Percentiles rank a stretch among this genome's conserved stretches.
Conservation (phyloP, 148 eudicot species). For the Vaccinium corymbosum region DNA sequence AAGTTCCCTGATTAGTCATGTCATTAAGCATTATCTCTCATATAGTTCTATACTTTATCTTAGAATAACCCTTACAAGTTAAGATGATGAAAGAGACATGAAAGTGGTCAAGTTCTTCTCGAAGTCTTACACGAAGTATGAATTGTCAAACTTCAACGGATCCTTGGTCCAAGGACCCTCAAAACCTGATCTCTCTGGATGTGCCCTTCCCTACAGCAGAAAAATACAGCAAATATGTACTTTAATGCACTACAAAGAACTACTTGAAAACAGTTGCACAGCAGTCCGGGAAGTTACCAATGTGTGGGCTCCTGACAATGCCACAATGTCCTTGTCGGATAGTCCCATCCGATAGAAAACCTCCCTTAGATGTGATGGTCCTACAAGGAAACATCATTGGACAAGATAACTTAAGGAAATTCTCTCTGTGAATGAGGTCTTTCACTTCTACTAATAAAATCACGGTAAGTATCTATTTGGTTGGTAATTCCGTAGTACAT, state of each 20-base stretch:
- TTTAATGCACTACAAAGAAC: background rate
- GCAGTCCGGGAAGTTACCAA: constrained; percentile 40
- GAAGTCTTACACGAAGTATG: constrained; percentile 63
- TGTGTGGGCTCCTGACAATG: constrained; percentile 88
- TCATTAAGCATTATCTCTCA: background rate
- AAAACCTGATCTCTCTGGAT: constrained; percentile 77
- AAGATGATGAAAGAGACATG: background rate
- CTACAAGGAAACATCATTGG: constrained; percentile 28
- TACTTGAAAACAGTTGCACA: background rate
- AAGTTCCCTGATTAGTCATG: constrained; percentile 57
- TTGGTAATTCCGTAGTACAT: background rate
- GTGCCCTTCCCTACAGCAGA: constrained; percentile 69
- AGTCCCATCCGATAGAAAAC: constrained; percentile 83
- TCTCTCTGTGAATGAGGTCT: background rate
- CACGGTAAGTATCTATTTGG: background rate
- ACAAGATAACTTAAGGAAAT: background rate
- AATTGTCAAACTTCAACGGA: constrained; percentile 83
- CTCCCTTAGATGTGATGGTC: constrained; percentile 61
- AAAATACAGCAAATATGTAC: constrained; percentile 11
- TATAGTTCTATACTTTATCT: too few relatives aligned
- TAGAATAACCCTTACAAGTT: background rate
- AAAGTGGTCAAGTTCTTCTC: background rate
- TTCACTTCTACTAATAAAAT: background rate
- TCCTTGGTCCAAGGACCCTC: constrained; percentile 82
- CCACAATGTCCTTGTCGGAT: constrained; percentile 79